Conservation (phyloP, 306 rosid genomes). For the Styphnolobium japonicum region DNA sequence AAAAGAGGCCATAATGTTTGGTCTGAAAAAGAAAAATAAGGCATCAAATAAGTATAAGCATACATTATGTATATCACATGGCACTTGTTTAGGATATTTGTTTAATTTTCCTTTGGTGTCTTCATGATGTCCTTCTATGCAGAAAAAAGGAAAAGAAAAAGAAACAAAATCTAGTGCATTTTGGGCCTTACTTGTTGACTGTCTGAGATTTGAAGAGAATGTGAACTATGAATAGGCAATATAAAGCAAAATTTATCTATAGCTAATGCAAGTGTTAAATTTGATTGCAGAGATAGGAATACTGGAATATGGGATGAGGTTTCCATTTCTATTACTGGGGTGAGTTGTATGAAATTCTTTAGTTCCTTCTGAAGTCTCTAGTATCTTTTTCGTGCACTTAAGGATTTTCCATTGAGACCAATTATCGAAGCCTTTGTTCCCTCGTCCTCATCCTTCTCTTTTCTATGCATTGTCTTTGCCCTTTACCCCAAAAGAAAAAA, state of each 20-base stretch:
- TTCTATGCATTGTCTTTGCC: neutral
- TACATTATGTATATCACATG: neutral
- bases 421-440: neutral
- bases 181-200: neutral
- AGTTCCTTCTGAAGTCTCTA: conserved; percentile 1
- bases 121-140: neutral
- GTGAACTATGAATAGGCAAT: conserved; percentile 12
- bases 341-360: conserved; percentile 44
- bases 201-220: conserved; percentile 22
- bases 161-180: neutral
- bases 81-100: neutral
- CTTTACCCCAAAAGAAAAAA: neutral
- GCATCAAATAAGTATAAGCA: conserved; percentile 12
- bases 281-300: conserved; percentile 84
- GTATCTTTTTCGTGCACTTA: neutral
- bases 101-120: conserved; percentile 3
- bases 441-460: neutral
- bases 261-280: conserved; percentile 17
- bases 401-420: neutral
- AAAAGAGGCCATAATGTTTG: neutral
- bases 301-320: conserved; percentile 99
- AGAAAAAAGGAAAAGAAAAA: neutral
- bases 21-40: neutral
- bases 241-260: neutral
- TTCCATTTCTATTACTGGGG: conserved; percentile 73